A percentile compares a stretch with the other conserved stretches of the same genome.
phyloP scores from a whole-genome alignment of 2,329 filamentous ascomycete species.

The Dissoconium aciculare region DNA sequence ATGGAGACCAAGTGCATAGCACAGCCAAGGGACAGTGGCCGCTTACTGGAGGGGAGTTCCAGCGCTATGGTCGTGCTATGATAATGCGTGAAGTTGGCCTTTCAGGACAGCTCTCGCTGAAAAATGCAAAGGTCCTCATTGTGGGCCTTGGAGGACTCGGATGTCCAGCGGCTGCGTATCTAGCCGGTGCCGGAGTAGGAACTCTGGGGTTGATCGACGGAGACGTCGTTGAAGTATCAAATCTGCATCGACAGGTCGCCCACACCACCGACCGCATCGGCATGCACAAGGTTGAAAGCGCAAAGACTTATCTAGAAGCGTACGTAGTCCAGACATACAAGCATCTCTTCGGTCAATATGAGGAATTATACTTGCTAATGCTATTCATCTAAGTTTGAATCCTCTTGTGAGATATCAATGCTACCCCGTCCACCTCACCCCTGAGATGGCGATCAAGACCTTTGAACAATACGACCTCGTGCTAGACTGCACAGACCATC shows the following conservation, averaged over 20 bases:
- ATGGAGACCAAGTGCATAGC: too few relatives aligned
- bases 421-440: conserved; percentile 49
- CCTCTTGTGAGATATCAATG: conserved; percentile 50
- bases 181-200: conserved; percentile 77
- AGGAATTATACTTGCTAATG: conserved; percentile 3
- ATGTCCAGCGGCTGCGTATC: conserved; percentile 82
- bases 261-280: conserved; percentile 60
- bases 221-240: conserved; percentile 75
- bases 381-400: conserved; percentile 45
- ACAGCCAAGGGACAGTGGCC: too few relatives aligned
- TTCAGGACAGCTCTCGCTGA: conserved; percentile 60
- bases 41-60: conserved; percentile 57
- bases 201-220: conserved; percentile 74
- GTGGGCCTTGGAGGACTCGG: conserved; percentile 82
- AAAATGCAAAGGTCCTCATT: conserved; percentile 56
- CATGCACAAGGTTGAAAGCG: conserved; percentile 67
- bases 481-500: conserved; percentile 90
- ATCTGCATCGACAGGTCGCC: conserved; percentile 81
- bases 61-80: conserved; percentile 78
- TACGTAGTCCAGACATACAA: conserved; percentile 21
- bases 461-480: conserved; percentile 64
- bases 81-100: conserved; percentile 73
- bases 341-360: not conserved
- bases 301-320: conserved; percentile 28
- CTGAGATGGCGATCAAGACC: conserved; percentile 51